phyloP scores from a whole-genome alignment of 352 stramenopile genomes.

The Phytophthora rubi region DNA sequence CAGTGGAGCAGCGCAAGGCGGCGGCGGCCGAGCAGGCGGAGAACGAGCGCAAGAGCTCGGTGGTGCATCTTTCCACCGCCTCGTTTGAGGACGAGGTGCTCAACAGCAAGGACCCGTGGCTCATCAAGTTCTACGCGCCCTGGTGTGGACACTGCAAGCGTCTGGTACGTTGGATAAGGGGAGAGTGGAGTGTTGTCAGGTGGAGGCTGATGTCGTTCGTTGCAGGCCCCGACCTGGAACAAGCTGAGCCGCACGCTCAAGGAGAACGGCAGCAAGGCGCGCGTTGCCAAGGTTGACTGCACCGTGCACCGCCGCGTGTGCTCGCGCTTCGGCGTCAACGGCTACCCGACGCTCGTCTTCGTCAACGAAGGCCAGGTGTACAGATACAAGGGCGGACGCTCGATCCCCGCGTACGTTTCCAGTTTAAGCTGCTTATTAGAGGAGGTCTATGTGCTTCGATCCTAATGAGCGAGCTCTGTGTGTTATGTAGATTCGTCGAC shows the following conservation, averaged over 20 bases:
- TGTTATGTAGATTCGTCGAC: conserved; percentile 51
- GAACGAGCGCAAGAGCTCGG: conserved; percentile 56
- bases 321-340: conserved; percentile 82
- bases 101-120: conserved; percentile 62
- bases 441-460: neutral
- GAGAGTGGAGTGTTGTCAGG: neutral
- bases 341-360: conserved; percentile 83
- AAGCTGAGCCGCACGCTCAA: conserved; percentile 72
- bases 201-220: neutral
- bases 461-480: neutral
- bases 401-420: conserved; percentile 60
- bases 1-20: conserved; percentile 41
- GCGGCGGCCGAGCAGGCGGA: conserved; percentile 57
- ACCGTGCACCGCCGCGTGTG: conserved; percentile 83
- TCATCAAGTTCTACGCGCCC: conserved; percentile 87
- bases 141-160: conserved; percentile 86
- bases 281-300: conserved; percentile 79
- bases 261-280: conserved; percentile 62
- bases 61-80: conserved; percentile 59
- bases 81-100: conserved; percentile 71
- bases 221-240: conserved; percentile 67
- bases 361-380: conserved; percentile 78
- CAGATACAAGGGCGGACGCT: conserved; percentile 77
- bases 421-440: neutral
- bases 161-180: conserved; percentile 47